Percentiles rank a stretch among this genome's conserved stretches.
These are phyloP conservation scores for Aschersonia sp. DNA, from an alignment of 2,329 filamentous ascomycete species.

Conservation along the genomic window DNA sequence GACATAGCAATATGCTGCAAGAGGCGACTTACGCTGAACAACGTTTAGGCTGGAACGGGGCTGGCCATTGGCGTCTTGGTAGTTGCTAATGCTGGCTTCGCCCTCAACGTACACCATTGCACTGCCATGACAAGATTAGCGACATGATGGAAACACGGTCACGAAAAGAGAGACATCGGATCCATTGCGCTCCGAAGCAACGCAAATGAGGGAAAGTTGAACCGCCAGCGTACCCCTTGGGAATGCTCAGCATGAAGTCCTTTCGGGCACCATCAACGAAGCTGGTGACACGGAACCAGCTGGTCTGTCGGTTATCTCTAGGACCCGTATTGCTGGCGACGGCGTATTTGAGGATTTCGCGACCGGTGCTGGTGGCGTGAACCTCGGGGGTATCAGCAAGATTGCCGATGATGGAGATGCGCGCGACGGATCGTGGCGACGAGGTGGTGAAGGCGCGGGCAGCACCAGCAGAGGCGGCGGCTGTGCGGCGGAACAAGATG, in stretches of 20 bases:
- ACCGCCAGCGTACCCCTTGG: slow-evolving; percentile 61
- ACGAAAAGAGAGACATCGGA: neutral
- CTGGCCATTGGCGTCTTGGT: slow-evolving; percentile 58
- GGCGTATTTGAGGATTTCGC: slow-evolving; percentile 62
- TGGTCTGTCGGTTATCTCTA: slow-evolving; percentile 58
- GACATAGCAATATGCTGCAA: neutral
- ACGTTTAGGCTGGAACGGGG: slow-evolving; percentile 51
- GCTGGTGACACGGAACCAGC: slow-evolving; percentile 70
- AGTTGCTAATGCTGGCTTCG: slow-evolving; percentile 55
- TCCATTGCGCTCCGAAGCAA: neutral
- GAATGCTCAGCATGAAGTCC: slow-evolving; percentile 58
- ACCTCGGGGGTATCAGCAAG: slow-evolving; percentile 70
- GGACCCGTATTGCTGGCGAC: slow-evolving; percentile 56
- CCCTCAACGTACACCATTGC: slow-evolving; percentile 73
- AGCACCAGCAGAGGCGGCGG: slow-evolving; percentile 29
- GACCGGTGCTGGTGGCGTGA: slow-evolving; percentile 52
- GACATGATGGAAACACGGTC: neutral
- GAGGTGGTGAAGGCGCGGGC: slow-evolving; percentile 67
- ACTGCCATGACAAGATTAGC: slow-evolving; percentile 26
- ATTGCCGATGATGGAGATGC: slow-evolving; percentile 77
- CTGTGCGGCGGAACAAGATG: slow-evolving; percentile 38
- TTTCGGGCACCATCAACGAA: slow-evolving; percentile 59
- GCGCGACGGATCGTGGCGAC: slow-evolving; percentile 50
- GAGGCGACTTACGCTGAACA: slow-evolving; percentile 55
- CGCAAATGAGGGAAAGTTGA: too few species aligned